These are phyloP conservation scores for Carex parvula DNA, from an alignment of 176 grass and related monocot genomes.

Conservation along the genomic window DNA sequence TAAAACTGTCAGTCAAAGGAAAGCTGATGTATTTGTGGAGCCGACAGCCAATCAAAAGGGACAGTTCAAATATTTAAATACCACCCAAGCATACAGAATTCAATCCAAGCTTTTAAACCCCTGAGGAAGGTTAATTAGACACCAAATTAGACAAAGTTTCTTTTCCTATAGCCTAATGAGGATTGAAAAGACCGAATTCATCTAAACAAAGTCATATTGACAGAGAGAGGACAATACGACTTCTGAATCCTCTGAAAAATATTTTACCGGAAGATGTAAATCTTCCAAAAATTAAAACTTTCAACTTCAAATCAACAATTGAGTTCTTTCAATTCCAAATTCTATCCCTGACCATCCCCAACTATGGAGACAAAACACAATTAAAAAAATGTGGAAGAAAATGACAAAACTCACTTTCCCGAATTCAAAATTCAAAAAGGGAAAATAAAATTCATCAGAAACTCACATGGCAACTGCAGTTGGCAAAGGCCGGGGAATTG, in stretches of 20 bases:
- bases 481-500: conserved; percentile 33
- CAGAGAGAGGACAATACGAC: neutral
- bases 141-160: neutral
- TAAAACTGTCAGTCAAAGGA: neutral
- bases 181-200: neutral
- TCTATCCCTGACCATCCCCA: neutral
- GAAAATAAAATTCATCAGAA: neutral
- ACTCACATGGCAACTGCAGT: conserved; percentile 47
- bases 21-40: neutral
- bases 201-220: neutral
- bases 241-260: neutral
- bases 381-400: neutral
- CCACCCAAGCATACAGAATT: neutral
- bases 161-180: neutral
- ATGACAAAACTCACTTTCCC: conserved; percentile 14
- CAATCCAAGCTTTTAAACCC: too few relatives aligned
- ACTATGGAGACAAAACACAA: neutral
- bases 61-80: conserved; percentile 16
- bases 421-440: neutral
- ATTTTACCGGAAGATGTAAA: conserved; percentile 11
- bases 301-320: conserved; percentile 10
- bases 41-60: neutral
- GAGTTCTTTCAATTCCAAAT: neutral
- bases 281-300: neutral
- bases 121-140: neutral